phyloP scores from a whole-genome alignment of 2,329 filamentous ascomycete genomes.

The Penicillium sp. region DNA sequence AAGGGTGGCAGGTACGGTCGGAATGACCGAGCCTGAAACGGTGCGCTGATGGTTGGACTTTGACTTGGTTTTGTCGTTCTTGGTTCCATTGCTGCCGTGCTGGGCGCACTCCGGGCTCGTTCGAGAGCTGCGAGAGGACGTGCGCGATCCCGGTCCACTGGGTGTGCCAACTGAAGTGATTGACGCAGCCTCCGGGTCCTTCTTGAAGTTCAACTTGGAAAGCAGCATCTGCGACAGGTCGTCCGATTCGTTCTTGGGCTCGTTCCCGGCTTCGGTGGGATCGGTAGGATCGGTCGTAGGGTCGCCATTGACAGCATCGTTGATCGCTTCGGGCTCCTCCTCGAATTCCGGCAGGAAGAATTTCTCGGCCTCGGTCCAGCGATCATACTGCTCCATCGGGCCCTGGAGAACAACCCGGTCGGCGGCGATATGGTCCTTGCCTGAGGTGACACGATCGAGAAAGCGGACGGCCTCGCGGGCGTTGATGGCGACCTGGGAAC shows the following conservation, averaged over 20 bases:
- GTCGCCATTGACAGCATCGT: conserved; percentile 19
- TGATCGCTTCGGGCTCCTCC: conserved; percentile 35
- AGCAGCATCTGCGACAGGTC: conserved; percentile 51
- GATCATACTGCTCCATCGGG: conserved; percentile 51
- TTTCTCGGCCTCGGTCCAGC: conserved; percentile 49
- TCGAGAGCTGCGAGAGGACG: conserved; percentile 47
- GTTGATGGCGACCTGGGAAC: conserved; percentile 51
- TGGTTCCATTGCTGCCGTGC: conserved; percentile 25
- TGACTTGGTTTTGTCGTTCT: conserved; percentile 23
- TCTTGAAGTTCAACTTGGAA: conserved; percentile 51
- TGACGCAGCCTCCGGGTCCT: conserved; percentile 41
- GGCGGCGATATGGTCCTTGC: conserved; percentile 45
- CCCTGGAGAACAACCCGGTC: conserved; percentile 50
- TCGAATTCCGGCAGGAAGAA: conserved; percentile 48
- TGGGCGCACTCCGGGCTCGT: conserved; percentile 47
- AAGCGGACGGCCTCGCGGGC: conserved; percentile 54
- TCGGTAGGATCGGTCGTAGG: conserved; percentile 21
- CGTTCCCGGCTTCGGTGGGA: conserved; percentile 18
- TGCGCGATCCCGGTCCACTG: conserved; percentile 45
- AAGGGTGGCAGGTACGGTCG: conserved; percentile 41
- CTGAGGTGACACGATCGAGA: conserved; percentile 52
- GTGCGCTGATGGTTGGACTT: conserved; percentile 34
- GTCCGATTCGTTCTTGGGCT: conserved; percentile 25
- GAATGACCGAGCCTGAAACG: conserved; percentile 35
- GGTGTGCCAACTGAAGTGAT: conserved; percentile 44